Base-by-base conservation (phyloP, 805 yeast genomes). In the Hanseniaspora clermontiae region DNA sequence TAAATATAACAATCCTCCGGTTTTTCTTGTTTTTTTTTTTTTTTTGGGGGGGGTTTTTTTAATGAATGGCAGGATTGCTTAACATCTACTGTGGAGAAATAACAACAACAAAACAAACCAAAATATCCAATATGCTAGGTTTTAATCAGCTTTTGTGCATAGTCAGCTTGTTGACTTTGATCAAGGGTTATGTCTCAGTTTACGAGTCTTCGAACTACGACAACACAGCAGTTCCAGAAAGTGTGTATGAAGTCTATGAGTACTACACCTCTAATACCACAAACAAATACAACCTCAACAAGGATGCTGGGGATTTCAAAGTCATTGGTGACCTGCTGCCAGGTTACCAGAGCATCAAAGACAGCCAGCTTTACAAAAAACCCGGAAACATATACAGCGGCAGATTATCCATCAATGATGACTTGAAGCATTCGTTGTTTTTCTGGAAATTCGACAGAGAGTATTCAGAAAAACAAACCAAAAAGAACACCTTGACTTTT, bases 391-490 rank as follows among this genome's bases (percentile, higher is more conserved):
- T 81, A 84, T 75, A 74, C 66, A 79, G 87, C 3, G 87, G 95
- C 2, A 84, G 82, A 60, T 63, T 87, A 11, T 80, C 80, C 58
- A 68, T 83, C 58, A 70, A 76, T 2, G 78, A 75, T 42, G 74
- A 75, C 59, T 70, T 77, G 42, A 80, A 83, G 34, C 75, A 78
- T 62, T 76, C 86, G 63, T 89, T 84, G 64, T 51, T 12, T 17
- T 89, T 87, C 66, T 87, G 95, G 95, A 80, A 78, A 63, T 83
- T 82, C 55, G 70, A 36, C 2, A 55, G 54, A 19, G 53, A 9
- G 66, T 31, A 60, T 62, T 53, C 63, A 62, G 51, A 59, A 61
- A 51, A 46, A 14, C 57, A 58, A 9, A 38, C 31, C 7, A 56
- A 74, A 27, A 61, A 62, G 42, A 71, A 75, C 61, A 75, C 75